Evolutionary conservation across 1,284 basidiomycete genomes (phyloP), one percentile per base, ranked within the genome.

Genomic region (Cutaneotrichosporon sp.): DNA sequence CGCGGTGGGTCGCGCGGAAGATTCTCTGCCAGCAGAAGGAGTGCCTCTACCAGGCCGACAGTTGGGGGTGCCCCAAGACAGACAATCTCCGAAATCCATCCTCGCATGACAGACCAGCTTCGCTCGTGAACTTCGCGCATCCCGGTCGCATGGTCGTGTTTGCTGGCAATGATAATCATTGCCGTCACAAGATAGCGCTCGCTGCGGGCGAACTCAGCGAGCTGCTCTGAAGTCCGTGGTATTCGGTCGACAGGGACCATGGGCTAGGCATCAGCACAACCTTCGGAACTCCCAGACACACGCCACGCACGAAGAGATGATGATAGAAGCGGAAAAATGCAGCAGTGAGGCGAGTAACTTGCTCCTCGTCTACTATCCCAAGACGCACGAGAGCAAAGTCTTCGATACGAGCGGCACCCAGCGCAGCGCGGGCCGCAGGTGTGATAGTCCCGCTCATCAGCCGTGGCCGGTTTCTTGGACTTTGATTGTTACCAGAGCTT

Each of bases 251-350:
- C 62, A 0, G 75, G 71, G 1, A 77, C 66, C 61, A 78, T 74
- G 3, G 77, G 77, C 73, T 74, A n/a, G 52, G 14, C 19, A 35
- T 46, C 41, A 43, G 41, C 33, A 31, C 26, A n/a, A n/a, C n/a
- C n/a, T n/a, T n/a, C n/a, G n/a, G n/a, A n/a, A n/a, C n/a, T n/a
- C n/a, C n/a, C n/a, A n/a, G n/a, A n/a, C n/a, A n/a, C n/a, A n/a
- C n/a, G n/a, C n/a, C n/a, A n/a, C 74, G 66, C 47, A 74, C 74
- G 45, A 77, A 76, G 27, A 78, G 61, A 52, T 74, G 72, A 53
- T 78, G 77, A 46, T 76, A 66, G 37, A 68, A 66, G 4, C 61
- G 54, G 59, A 78, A 77, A 57, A 76, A 78, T 1, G 59, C 59
- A 6, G 72, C 64, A 9, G 69, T 66, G 29, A 76, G 65, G 17